Evolutionary conservation across 306 rosid genomes (phyloP).

Genomic region (Elaeagnus macrophylla): DNA sequence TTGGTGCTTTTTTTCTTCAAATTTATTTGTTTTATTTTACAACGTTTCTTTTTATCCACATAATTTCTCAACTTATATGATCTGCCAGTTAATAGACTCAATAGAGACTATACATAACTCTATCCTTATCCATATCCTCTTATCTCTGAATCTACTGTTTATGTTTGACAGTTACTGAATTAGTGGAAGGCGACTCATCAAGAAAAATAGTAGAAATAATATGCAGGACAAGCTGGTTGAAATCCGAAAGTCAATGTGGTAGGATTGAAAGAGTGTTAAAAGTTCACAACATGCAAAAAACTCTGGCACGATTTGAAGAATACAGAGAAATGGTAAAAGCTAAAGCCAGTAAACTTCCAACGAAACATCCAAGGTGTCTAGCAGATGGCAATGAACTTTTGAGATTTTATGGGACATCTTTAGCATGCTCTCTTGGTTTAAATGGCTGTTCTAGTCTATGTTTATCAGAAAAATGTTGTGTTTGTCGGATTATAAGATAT

Average conservation of each 20-base stretch:
- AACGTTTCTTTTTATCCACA: neutral
- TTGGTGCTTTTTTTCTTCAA: neutral
- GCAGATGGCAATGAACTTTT: constrained; percentile 66
- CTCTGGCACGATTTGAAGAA: constrained; percentile 41
- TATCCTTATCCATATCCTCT: neutral
- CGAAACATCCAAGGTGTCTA: constrained; percentile 44
- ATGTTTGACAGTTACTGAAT: constrained; percentile 28
- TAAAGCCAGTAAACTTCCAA: constrained; percentile 26
- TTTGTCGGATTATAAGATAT: constrained; percentile 42
- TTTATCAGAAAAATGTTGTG: constrained; percentile 31
- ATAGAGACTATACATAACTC: neutral
- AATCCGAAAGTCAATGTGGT: constrained; percentile 12
- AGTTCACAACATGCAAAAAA: constrained; percentile 34
- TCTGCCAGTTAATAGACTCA: neutral
- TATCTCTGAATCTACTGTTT: neutral
- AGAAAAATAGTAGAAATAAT: constrained; percentile 45
- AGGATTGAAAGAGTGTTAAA: constrained; percentile 42
- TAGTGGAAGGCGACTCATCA: constrained; percentile 34
- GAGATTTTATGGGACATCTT: constrained; percentile 52
- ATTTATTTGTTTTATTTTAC: neutral
- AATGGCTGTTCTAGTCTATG: constrained; percentile 31
- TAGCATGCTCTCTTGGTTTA: constrained; percentile 46
- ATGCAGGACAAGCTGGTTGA: constrained; percentile 28
- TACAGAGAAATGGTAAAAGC: constrained; percentile 44
- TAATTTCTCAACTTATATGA: too few relatives aligned